Base-by-base conservation (phyloP, 805 yeast species). In the Priceomyces haplophilus region DNA sequence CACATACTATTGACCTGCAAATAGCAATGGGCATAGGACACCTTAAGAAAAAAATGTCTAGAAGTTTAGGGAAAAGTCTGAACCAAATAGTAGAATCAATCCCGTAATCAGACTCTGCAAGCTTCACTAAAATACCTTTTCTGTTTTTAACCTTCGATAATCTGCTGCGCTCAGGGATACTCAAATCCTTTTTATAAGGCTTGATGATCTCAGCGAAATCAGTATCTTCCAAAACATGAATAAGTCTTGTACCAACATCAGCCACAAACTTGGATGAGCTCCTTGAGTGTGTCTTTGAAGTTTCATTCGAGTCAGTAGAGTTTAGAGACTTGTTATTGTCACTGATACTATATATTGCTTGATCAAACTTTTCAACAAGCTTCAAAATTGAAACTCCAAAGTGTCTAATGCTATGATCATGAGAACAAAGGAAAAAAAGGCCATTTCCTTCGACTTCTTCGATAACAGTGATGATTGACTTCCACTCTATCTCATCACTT, bases 381-480 rank as follows among this genome's bases (percentile, higher is more conserved):
- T 82, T 75, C 44, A 93, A 63, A 7, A 95, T 82, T 4, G 83
- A 75, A 2, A 90, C 70, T 0, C 95, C 98, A 37, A 82, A 65
- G 45, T 80, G 81, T 41, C 99, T 72, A 10, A 88, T 76, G 18
- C 77, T 72, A 34, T 84, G 74, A 56, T 89, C 96, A 51, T 89
- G 95, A 1, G 96, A 87, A 54, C 96, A 87, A 17, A 93, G 67
- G 56, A 95, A 91, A 55, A 88, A 93, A 23, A 93, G 64, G 0
- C 97, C 99, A 56, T 90, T 88, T 0, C 99, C 97, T 62, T 93
- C 99, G 7, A 91, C 87, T 48, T 91, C 97, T 61, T 93, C 98
- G 37, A 93, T 83, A 0, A 86, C 84, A 0, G 96, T 85, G 48
- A 88, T 81, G 13, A 88, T 80, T 37, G 80, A 81, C 51, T 86